Evolutionary conservation across 495 filamentous ascomycete species (phyloP), one percentile per base, ranked within the genome.

Genomic region (Copromyces sp.): DNA sequence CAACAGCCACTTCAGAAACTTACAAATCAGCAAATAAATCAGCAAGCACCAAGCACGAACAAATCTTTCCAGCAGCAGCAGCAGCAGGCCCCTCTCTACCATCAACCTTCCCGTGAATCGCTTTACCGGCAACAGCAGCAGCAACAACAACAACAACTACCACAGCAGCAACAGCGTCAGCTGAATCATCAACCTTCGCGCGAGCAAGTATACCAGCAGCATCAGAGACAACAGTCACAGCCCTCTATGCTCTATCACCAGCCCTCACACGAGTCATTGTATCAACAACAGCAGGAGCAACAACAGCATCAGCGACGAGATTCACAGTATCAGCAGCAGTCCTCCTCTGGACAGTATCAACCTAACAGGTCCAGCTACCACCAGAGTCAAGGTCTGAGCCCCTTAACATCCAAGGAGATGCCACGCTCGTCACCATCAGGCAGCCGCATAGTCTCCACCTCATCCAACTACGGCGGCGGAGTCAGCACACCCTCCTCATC

Each of bases 1-100:
- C 82, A 74, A 40, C 76, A 70, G 14, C 72, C 76, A 0, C 75
- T 80, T 12, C 82, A 83, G 69, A 79, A 78, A 61, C 68, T 77
- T 45, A 74, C 75, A 11, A 79, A 79, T 69, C 81, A 85, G 42
- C 71, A 32, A 45, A 39, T 35, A 14, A 39, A 24, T 32, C 69
- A 70, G 69, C 69, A 70, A 44, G 9, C 42, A 35, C 53, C 53
- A 65, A 65, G 11, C 42, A 75, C 71, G 24, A 78, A 75, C 68
- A 75, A 81, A 42, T 37, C 74, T 24, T 78, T 73, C n/a, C 68
- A 74, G 0, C 72, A 74, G 20, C 72, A 77, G 68, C 47, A 69
- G 32, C n/a, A 73, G 39, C 70, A 61, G 20, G 76, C 45, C 68
- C 73, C 70, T 69, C 76, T 71, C 79, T 81, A 70, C 80, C 78